Base-by-base conservation (phyloP, 768 basidiomycete species). In the Lepiota brunneoincarnata region DNA sequence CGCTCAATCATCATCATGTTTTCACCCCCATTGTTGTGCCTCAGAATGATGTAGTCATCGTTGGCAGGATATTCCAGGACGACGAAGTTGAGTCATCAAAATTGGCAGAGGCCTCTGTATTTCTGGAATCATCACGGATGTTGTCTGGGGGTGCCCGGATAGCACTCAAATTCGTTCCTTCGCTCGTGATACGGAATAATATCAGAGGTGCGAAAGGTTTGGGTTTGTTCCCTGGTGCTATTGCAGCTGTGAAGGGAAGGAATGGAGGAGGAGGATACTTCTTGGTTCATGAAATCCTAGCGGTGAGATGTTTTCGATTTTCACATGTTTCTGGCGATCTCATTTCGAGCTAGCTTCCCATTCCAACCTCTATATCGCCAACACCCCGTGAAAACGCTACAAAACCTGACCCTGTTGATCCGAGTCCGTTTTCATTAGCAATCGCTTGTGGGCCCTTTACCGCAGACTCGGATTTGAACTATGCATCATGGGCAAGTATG, bases 221-320 rank as follows among this genome's bases (percentile, higher is more conserved):
- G 9, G 86, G 90, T 1, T 65, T 98, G 38, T 98, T 95, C 64
- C 93, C 94, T 4, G 97, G 97, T 3, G 86, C 86, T 24, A 83
- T 98, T 48, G 87, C 87, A 1, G 93, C 88, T 0, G 64, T 98
- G 28, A 90, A 84, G 57, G 97, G 97, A 0, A 82, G 80, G 66
- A 98, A 98, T 67, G 93, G 94, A 1, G 91, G 93, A 2, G 94
- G 91, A 4, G 89, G 85, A 2, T 84, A 84, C 72, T 98, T 98
- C 64, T 75, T 83, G 9, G 95, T 88, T 0, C 82, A 82, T 21
- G 93, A 98, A 62, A 74, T 96, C 7, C 68, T 97, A 35, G 72
- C 84, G 59, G 96, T 98, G 64, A 66, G 88, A 71, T 14, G 17
- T 24, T 21, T 26, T 14, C 14, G 18, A 24, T 53, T 37, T 46